phyloP scores from a whole-genome alignment of 805 yeast species.

The Cyberlindnera maritima region DNA sequence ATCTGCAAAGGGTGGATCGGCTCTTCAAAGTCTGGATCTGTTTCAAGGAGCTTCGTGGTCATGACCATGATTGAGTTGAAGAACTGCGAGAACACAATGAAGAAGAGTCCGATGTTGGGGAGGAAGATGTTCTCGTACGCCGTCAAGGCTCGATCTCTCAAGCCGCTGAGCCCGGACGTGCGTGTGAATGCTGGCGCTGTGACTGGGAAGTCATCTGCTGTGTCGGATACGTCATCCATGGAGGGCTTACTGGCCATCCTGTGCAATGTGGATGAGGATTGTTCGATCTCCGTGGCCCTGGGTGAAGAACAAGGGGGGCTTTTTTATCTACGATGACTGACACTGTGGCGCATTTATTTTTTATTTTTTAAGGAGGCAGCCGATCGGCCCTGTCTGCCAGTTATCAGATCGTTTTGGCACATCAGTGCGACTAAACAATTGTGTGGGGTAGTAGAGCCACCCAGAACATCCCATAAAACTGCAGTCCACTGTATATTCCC shows the following conservation, averaged over 20 bases:
- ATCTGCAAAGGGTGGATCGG: constrained; percentile 80
- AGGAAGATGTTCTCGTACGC: constrained; percentile 4
- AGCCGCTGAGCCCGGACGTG: background rate
- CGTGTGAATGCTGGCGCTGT: background rate
- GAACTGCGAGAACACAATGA: constrained; percentile 61
- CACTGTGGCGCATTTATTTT: too few species aligned
- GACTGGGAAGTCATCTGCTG: background rate
- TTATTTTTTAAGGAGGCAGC: too few species aligned
- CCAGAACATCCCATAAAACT: too few species aligned
- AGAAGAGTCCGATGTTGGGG: constrained; percentile 47
- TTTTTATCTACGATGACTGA: too few species aligned
- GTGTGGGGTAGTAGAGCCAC: too few species aligned
- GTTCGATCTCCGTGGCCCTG: too few species aligned
- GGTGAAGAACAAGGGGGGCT: too few species aligned
- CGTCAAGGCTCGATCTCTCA: background rate
- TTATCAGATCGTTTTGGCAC: too few species aligned
- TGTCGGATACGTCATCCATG: background rate
- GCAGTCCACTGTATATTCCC: too few species aligned
- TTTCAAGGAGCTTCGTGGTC: constrained; percentile 70
- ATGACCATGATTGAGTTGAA: constrained; percentile 77
- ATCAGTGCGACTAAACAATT: too few species aligned
- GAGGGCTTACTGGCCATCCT: background rate
- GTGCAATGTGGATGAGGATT: background rate
- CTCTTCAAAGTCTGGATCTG: constrained; percentile 53
- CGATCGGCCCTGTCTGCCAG: too few species aligned